Evolutionary conservation across 2,329 filamentous ascomycete genomes (phyloP), one percentile per base, ranked within the genome.

Genomic region (Cordyceps cateniannulata): DNA sequence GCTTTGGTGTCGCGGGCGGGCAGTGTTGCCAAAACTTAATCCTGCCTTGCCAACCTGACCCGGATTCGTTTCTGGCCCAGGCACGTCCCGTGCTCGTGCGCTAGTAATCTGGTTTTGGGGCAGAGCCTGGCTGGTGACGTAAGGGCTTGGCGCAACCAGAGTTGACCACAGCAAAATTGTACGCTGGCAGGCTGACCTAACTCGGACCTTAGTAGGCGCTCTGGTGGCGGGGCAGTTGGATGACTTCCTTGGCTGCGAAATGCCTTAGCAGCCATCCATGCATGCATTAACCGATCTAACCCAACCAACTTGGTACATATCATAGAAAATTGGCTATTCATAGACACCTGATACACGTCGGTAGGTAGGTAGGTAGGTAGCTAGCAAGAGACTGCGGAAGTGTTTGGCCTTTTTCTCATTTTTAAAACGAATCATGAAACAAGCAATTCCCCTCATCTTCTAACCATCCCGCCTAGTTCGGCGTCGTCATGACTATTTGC

Each of bases 61-160:
- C 54, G 60, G 53, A 62, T 62, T 54, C 60, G 60, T 62, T 44
- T 59, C 54, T 59, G 38, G 52, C 47, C 59, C 50, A 62, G 60
- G 55, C 50, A 62, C 54, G 54, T 62, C 60, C 59, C 38, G 60
- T 59, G 60, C 53, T 62, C 54, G 27, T 52, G 45, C 55, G 60
- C 60, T 58, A 62, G 53, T 48, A 59, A 29, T 52, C 32, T 42
- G 42, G 42, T 16, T 29, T 38, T 51, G 49, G 49, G 48, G 48
- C 48, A 53, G 35, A 54, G 47, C 47, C 51, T 49, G 42, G 48
- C 44, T 53, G 49, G 60, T 62, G 60, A 62, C 60, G 60, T 62
- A 62, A 62, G 60, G 60, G 49, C 60, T 62, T 59, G 54, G 60
- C 49, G 42, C 25, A 32, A 52, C 27, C 27, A 32, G 8, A 32